phyloP scores from a whole-genome alignment of 23 red algal genomes.

The Agarophyton chilense region DNA sequence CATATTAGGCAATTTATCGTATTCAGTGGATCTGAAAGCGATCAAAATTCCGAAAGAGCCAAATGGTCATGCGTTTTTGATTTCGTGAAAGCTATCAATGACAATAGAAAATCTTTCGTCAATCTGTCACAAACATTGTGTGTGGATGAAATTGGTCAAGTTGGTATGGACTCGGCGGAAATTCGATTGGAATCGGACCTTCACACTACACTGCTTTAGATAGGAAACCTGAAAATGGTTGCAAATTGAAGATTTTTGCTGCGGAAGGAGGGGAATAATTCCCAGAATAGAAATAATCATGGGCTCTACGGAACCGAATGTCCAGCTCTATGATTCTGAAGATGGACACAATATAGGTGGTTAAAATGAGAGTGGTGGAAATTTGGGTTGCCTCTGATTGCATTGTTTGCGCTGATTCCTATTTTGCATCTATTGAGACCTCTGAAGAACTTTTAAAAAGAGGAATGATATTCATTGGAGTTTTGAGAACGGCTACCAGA shows the following conservation, averaged over 20 bases:
- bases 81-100: not conserved
- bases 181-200: too few species aligned
- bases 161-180: constrained; percentile 70
- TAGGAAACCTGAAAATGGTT: too few species aligned
- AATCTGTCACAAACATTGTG: not conserved
- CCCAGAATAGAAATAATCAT: constrained; percentile 6
- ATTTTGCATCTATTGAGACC: too few species aligned
- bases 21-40: too few species aligned
- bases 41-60: not conserved
- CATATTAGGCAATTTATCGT: not conserved
- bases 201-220: too few species aligned
- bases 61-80: constrained; percentile 8
- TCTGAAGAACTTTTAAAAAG: not conserved
- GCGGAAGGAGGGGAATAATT: too few species aligned
- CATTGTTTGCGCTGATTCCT: constrained; percentile 52
- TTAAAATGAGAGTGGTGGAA: constrained; percentile 5
- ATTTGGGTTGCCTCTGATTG: constrained; percentile 2
- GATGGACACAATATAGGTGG: constrained; percentile 18
- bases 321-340: not conserved
- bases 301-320: not conserved
- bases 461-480: not conserved
- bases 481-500: not conserved
- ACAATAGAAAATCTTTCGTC: not conserved
- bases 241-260: too few species aligned
- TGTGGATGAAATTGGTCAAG: constrained; percentile 34